Evolutionary conservation across 352 stramenopile species (phyloP), one percentile per base, ranked within the genome.

Genomic region (Phytophthora hybrid): DNA sequence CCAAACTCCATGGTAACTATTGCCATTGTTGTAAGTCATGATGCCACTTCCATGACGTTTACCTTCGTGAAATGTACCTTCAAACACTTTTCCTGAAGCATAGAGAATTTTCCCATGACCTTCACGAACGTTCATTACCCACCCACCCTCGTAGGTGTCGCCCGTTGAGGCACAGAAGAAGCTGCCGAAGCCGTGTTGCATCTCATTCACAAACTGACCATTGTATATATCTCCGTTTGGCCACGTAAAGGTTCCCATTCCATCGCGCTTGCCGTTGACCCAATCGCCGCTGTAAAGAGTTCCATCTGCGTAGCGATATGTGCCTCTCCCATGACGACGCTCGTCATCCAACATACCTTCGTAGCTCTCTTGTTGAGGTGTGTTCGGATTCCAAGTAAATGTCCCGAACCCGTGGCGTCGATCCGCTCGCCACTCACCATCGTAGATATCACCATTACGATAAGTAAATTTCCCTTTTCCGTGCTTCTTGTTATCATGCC

Each of bases 1-100:
- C 94, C 94, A 98, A 21, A 91, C 77, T 6, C 95, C 95, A 31
- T 92, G 82, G 69, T 92, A 97, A 8, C 78, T 76, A 61, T 96
- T 96, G 21, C 92, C 91, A 57, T 95, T 90, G 0, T 70, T 62
- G 52, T 96, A 97, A 9, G 74, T 92, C 81, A 97, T 92, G 32
- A 93, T 71, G 0, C 93, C 93, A 1, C 79, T 32, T 19, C 94
- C 94, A 39, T 97, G 87, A 5, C 89, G 81, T 9, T 81, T 76
- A 4, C 93, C 94, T 39, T 91, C 71, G 46, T 89, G 79, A 68
- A 97, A 98, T 14, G 88, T 90, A 11, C 93, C 93, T 60, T 92
- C 80, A 76, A 98, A 98, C 1, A 85, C 66, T 53, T 97, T 95
- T 46, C 91, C 93, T 19, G 80, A 84, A 16, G 88, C 83, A 59